phyloP scores from a whole-genome alignment of 306 rosid species.

The Medicago arabica region DNA sequence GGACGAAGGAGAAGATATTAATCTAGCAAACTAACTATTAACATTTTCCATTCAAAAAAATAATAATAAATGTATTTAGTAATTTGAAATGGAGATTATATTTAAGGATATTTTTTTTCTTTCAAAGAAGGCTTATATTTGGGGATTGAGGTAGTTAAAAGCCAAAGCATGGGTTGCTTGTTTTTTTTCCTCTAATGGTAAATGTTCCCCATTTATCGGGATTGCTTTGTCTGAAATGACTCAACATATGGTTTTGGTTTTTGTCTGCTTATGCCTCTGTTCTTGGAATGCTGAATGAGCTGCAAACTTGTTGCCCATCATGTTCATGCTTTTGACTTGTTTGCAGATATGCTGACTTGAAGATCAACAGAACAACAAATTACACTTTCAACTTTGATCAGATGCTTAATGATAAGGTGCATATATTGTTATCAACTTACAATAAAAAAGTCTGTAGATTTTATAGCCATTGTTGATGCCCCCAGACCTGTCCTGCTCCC shows the following conservation, averaged over 20 bases:
- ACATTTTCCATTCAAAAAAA: too few relatives aligned
- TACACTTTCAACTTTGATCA: conserved; percentile 26
- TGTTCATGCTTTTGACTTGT: conserved; percentile 24
- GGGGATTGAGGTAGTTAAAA: too few relatives aligned
- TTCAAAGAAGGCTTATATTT: too few relatives aligned
- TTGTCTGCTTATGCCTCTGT: not conserved
- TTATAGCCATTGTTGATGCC: conserved; percentile 8
- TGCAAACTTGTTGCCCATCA: not conserved
- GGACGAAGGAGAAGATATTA: too few relatives aligned
- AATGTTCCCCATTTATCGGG: conserved; percentile 5
- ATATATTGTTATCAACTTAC: not conserved
- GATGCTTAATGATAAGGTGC: conserved; percentile 31
- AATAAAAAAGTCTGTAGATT: not conserved
- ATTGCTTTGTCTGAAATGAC: not conserved
- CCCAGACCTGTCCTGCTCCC: not conserved
- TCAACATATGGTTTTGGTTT: not conserved
- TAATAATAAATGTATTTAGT: too few relatives aligned
- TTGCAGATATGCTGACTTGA: conserved; percentile 93
- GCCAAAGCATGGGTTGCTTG: not conserved
- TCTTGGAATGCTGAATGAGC: conserved; percentile 7
- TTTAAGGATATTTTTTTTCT: too few relatives aligned
- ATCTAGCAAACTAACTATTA: too few relatives aligned
- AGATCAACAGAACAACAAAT: conserved; percentile 69
- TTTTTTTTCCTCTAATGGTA: not conserved
- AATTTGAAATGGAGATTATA: too few relatives aligned